A percentile compares a stretch with the other conserved stretches of the same genome.
phyloP scores from a whole-genome alignment of 345 rosid genomes.

The Citrus hindsii region DNA sequence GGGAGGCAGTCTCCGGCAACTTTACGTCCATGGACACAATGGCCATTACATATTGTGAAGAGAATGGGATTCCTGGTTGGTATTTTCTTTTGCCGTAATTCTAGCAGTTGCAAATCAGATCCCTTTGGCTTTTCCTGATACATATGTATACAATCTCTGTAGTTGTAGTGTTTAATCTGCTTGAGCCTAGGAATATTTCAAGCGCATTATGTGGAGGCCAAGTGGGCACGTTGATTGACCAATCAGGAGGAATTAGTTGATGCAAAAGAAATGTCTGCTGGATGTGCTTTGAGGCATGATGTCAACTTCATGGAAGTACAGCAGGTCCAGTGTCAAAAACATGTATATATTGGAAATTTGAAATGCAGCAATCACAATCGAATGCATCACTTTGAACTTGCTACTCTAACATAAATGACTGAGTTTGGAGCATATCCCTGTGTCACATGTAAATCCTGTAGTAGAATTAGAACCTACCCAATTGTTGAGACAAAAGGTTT shows the following conservation, averaged over 20 bases:
- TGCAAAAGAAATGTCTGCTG: neutral
- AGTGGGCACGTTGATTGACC: constrained; percentile 52
- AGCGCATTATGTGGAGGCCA: constrained; percentile 44
- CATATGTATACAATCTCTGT: neutral
- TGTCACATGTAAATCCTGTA: too few species aligned
- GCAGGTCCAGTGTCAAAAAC: too few species aligned
- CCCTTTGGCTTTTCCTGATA: neutral
- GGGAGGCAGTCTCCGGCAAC: constrained; percentile 33
- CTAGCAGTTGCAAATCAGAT: neutral
- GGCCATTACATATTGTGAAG: constrained; percentile 45
- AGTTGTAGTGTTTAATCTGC: constrained; percentile 45
- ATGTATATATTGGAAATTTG: too few species aligned
- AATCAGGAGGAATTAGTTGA: constrained; percentile 11
- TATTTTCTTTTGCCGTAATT: neutral
- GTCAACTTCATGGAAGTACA: too few species aligned
- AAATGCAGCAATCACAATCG: too few species aligned
- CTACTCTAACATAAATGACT: too few species aligned
- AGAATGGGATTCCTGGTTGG: constrained; percentile 49
- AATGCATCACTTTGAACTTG: too few species aligned
- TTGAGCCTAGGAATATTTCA: constrained; percentile 42
- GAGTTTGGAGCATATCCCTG: too few species aligned
- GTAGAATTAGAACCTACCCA: too few species aligned
- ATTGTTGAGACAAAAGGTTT: too few species aligned
- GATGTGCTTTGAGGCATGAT: too few species aligned
- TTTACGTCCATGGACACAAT: constrained; percentile 35